Conservation (phyloP, 495 filamentous ascomycete species). For the Acidiella bohemica region DNA sequence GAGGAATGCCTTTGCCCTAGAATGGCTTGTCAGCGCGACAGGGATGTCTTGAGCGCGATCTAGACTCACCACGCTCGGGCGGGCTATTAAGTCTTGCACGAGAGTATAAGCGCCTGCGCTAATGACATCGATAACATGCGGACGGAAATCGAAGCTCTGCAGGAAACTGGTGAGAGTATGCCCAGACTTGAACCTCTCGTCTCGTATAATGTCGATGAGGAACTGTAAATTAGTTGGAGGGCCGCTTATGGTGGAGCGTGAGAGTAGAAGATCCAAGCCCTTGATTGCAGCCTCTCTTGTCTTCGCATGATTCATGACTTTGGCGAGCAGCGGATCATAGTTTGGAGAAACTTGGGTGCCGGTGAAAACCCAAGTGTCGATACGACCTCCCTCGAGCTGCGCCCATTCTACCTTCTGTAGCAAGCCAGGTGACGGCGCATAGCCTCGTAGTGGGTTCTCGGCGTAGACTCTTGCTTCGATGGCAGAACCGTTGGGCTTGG, state of each 20-base stretch:
- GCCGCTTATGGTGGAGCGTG: conserved; percentile 36
- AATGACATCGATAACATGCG: conserved; percentile 44
- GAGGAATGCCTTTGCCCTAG: conserved; percentile 36
- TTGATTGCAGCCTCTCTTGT: conserved; percentile 33
- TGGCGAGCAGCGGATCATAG: conserved; percentile 51
- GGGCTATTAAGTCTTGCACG: conserved; percentile 44
- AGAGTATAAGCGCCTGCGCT: conserved; percentile 42
- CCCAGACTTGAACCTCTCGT: conserved; percentile 33
- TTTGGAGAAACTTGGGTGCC: conserved; percentile 41
- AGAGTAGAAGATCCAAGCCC: conserved; percentile 33
- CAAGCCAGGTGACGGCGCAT: conserved; percentile 42
- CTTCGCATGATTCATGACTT: conserved; percentile 41
- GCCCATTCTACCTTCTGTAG: conserved; percentile 44
- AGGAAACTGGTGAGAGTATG: conserved; percentile 43
- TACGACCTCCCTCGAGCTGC: conserved; percentile 32
- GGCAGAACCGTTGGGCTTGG: conserved; percentile 32
- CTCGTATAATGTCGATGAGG: conserved; percentile 34
- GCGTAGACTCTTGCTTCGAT: conserved; percentile 52
- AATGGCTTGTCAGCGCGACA: background rate
- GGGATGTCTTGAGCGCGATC: too few species aligned
- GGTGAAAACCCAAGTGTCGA: conserved; percentile 50
- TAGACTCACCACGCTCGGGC: conserved; percentile 41
- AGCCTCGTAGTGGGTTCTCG: conserved; percentile 45
- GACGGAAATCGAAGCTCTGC: conserved; percentile 35
- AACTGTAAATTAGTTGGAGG: conserved; percentile 47